phyloP scores from a whole-genome alignment of 2,329 filamentous ascomycete genomes.

The Colletotrichum tropicicola region DNA sequence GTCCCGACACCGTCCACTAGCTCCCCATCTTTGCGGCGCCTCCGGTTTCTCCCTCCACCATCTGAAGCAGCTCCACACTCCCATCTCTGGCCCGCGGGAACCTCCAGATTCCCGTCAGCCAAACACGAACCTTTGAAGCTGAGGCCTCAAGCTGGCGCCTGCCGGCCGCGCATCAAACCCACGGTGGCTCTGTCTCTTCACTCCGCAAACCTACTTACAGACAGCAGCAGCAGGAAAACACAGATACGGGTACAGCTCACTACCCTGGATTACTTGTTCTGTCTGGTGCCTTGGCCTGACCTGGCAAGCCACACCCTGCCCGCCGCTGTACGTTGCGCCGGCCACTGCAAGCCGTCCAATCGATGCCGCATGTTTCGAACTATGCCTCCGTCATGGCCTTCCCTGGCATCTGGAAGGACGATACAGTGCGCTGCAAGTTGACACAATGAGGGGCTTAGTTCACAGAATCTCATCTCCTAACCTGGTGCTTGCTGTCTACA shows the following conservation, averaged over 20 bases:
- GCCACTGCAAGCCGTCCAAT: slow-evolving; percentile 8
- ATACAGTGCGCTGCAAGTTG: slow-evolving; percentile 4
- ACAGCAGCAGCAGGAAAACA: not conserved
- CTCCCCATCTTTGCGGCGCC: not conserved
- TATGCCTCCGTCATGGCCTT: slow-evolving; percentile 9
- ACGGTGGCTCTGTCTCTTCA: not conserved
- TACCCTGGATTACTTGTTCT: not conserved
- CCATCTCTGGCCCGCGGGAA: not conserved
- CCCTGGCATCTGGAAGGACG: not conserved
- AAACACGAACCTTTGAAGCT: slow-evolving; percentile 10
- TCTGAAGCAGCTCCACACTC: slow-evolving; percentile 21
- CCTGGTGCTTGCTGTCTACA: not conserved
- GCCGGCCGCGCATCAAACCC: slow-evolving; percentile 23
- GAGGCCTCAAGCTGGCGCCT: not conserved
- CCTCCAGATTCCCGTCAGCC: slow-evolving; percentile 10
- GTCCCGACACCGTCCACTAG: slow-evolving; percentile 3
- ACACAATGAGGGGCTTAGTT: slow-evolving; percentile 5
- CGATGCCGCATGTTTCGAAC: slow-evolving; percentile 18
- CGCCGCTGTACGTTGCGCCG: not conserved
- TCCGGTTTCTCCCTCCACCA: slow-evolving; percentile 21
- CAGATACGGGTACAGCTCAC: not conserved
- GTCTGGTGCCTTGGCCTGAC: not conserved
- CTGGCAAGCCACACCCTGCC: not conserved
- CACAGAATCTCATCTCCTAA: not conserved
- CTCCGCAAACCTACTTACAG: not conserved